phyloP scores from a whole-genome alignment of 2,329 filamentous ascomycete genomes.

The Penicillium sp. region DNA sequence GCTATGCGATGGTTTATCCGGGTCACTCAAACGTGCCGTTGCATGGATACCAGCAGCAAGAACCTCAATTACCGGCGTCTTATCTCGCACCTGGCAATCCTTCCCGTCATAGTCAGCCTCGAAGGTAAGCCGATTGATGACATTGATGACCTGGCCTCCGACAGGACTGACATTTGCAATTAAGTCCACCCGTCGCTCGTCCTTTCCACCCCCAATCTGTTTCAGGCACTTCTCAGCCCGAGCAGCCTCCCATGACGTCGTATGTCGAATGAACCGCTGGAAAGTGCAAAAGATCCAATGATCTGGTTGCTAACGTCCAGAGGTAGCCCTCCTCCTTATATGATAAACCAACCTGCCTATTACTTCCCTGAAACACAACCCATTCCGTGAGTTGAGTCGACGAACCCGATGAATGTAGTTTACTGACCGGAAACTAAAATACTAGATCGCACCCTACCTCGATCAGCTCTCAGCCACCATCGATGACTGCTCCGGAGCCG shows the following conservation, averaged over 20 bases:
- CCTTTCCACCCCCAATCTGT: slow-evolving; percentile 13
- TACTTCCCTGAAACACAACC: slow-evolving; percentile 27
- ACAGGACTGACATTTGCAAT: background rate
- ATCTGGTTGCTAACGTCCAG: slow-evolving; percentile 7
- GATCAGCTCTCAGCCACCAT: slow-evolving; percentile 22
- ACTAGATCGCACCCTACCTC: slow-evolving; percentile 20
- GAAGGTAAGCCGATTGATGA: slow-evolving; percentile 10
- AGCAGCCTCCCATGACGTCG: slow-evolving; percentile 16
- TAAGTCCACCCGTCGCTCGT: slow-evolving; percentile 13
- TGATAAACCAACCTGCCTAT: slow-evolving; percentile 29
- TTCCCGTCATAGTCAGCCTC: slow-evolving; percentile 11
- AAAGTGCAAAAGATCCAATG: background rate
- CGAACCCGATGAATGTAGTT: background rate
- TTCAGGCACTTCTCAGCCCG: slow-evolving; percentile 3
- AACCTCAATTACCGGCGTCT: slow-evolving; percentile 7
- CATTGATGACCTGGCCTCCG: background rate
- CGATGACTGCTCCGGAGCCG: slow-evolving; percentile 19
- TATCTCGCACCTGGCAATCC: slow-evolving; percentile 10
- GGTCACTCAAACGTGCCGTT: slow-evolving; percentile 17
- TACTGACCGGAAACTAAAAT: slow-evolving; percentile 9
- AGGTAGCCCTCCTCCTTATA: slow-evolving; percentile 26
- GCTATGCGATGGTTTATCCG: slow-evolving; percentile 23
- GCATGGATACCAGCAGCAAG: slow-evolving; percentile 11
- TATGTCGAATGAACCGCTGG: slow-evolving; percentile 8
- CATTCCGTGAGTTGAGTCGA: slow-evolving; percentile 22